These are phyloP conservation scores for Camellia japonica DNA, from an alignment of 148 eudicot species.

Conservation along the genomic window DNA sequence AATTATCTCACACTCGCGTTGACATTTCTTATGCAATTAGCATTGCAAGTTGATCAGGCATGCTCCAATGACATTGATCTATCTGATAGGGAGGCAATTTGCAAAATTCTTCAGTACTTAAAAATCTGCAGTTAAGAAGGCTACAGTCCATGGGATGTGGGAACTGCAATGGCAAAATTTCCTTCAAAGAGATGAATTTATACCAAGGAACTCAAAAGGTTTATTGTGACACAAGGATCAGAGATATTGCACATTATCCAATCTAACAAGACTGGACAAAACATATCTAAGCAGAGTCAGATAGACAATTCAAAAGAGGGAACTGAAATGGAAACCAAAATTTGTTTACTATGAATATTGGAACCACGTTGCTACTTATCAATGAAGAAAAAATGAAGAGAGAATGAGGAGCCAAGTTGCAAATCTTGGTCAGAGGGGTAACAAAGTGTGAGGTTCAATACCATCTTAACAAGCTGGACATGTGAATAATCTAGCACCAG, in stretches of 20 bases:
- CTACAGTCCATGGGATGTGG: background rate
- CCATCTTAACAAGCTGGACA: background rate
- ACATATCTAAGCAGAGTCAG: background rate
- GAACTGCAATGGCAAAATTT: background rate
- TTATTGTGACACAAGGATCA: background rate
- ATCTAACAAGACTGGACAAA: background rate
- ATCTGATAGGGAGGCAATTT: too few relatives aligned
- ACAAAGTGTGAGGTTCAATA: too few relatives aligned
- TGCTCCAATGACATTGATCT: background rate
- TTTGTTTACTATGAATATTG: too few relatives aligned
- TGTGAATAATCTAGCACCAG: background rate
- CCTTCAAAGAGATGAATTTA: background rate
- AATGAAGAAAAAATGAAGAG: too few relatives aligned
- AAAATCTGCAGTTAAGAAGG: background rate
- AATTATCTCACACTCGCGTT: background rate
- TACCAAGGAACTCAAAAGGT: background rate
- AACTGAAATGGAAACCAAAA: too few relatives aligned
- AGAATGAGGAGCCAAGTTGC: too few relatives aligned
- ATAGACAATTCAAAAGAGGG: too few relatives aligned
- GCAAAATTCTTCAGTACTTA: background rate
- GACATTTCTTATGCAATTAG: background rate
- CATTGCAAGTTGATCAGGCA: background rate
- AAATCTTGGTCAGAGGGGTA: too few relatives aligned
- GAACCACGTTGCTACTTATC: too few relatives aligned
- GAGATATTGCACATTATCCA: background rate